These are phyloP conservation scores for Neopestalotiopsis rosae DNA, from an alignment of 2,329 filamentous ascomycete genomes.

Conservation along the genomic window DNA sequence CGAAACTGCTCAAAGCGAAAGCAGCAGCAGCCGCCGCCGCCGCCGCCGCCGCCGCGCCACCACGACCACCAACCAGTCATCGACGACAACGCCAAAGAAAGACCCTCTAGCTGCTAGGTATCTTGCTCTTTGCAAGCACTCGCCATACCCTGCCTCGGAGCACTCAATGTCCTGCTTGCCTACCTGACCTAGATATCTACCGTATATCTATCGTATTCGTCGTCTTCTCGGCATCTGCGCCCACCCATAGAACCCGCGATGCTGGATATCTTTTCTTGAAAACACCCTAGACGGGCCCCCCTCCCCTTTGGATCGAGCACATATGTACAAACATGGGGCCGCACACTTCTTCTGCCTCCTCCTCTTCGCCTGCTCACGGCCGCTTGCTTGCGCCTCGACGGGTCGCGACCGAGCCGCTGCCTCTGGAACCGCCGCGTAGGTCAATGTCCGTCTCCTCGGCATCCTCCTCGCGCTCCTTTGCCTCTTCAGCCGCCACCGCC, in stretches of 20 bases:
- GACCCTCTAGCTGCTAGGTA: too few species aligned
- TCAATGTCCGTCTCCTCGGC: slow-evolving; percentile 22
- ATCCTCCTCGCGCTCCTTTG: slow-evolving; percentile 21
- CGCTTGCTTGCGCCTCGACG: slow-evolving; percentile 18
- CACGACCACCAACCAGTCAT: too few species aligned
- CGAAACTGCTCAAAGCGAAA: too few species aligned
- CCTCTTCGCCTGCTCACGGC: not conserved
- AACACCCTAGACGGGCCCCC: not conserved
- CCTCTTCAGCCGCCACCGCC: not conserved
- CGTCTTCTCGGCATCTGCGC: not conserved
- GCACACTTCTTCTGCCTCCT: not conserved
- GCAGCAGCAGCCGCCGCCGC: too few species aligned
- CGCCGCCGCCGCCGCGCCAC: too few species aligned
- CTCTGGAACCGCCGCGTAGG: slow-evolving; percentile 17
- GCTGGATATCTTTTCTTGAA: not conserved
- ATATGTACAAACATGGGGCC: slow-evolving; percentile 18
- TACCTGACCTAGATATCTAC: not conserved
- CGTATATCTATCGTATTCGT: not conserved
- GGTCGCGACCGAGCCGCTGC: slow-evolving; percentile 19
- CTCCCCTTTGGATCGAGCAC: not conserved
- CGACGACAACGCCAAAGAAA: too few species aligned
- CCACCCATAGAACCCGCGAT: not conserved
- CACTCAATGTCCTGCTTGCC: not conserved
- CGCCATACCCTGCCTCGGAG: not conserved
- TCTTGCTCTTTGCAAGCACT: too few species aligned